A percentile compares a stretch with the other conserved stretches of the same genome.
Conservation (phyloP, 2,329 filamentous ascomycete genomes). For the Fusarium sp. region DNA sequence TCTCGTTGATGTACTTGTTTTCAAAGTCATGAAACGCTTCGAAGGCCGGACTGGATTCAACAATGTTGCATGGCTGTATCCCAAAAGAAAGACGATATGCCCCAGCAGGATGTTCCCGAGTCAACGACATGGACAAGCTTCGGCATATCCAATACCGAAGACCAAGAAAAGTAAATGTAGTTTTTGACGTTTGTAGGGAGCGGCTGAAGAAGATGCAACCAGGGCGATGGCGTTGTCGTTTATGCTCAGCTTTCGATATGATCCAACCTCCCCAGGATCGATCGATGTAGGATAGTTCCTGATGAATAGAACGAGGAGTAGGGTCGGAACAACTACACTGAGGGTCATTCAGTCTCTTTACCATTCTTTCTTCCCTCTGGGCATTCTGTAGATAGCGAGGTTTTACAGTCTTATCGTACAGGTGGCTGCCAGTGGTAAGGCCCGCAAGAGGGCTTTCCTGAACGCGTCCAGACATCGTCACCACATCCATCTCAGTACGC, state of each 20-base stretch:
- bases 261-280: background rate
- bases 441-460: accelerated
- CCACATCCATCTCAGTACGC: accelerated
- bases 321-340: background rate
- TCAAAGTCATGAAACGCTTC: accelerated
- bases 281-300: accelerated
- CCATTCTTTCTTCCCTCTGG: accelerated
- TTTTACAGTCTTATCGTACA: too few species aligned
- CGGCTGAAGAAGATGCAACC: background rate
- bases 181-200: background rate
- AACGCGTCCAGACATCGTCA: accelerated
- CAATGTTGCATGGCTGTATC: background rate
- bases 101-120: background rate
- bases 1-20: too few species aligned
- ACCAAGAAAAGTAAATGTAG: background rate
- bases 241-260: background rate
- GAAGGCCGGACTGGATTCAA: background rate
- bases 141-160: background rate
- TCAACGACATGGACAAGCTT: accelerated
- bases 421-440: accelerated
- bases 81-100: background rate
- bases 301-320: accelerated
- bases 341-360: accelerated
- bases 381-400: background rate
- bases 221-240: background rate